phyloP scores from a whole-genome alignment of 345 rosid species.

The Citrus hindsii region DNA sequence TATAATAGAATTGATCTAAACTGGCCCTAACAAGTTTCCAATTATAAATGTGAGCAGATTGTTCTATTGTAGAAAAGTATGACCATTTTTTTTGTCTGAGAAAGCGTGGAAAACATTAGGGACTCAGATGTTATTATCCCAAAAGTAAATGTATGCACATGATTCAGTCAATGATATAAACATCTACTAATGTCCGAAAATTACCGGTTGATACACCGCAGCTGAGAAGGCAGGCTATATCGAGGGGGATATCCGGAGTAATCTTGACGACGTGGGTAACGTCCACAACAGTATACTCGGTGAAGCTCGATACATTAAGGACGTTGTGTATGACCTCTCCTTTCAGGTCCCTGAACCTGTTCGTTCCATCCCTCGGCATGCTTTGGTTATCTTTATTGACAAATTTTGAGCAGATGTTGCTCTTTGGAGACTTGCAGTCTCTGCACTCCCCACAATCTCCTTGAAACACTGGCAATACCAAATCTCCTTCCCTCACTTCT shows the following conservation, averaged over 20 bases:
- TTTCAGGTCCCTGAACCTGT: constrained; percentile 47
- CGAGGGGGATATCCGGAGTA: constrained; percentile 27
- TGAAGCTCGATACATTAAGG: constrained; percentile 58
- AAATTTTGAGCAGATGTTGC: constrained; percentile 47
- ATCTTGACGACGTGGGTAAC: constrained; percentile 50
- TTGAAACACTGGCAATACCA: constrained; percentile 54
- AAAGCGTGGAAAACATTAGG: background rate
- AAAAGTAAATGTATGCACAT: background rate
- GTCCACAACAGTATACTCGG: constrained; percentile 74
- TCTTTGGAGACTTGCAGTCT: constrained; percentile 51
- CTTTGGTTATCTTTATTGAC: rapidly evolving
- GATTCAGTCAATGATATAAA: too few species aligned
- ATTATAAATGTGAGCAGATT: too few species aligned
- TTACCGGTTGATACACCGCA: constrained; percentile 66
- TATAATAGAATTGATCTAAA: too few species aligned
- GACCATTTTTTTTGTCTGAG: too few species aligned
- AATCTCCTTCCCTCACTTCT: constrained; percentile 52
- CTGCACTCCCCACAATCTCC: constrained; percentile 52
- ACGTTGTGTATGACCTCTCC: constrained; percentile 57
- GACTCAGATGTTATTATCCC: background rate
- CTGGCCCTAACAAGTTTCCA: too few species aligned
- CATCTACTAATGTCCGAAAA: background rate
- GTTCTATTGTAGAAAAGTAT: too few species aligned
- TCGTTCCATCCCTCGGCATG: constrained; percentile 53
- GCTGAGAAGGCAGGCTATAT: constrained; percentile 57